Percentiles rank a stretch among this genome's conserved stretches.
Conservation (phyloP, 2,329 filamentous ascomycete species). For the Lecanosticta acicola region DNA sequence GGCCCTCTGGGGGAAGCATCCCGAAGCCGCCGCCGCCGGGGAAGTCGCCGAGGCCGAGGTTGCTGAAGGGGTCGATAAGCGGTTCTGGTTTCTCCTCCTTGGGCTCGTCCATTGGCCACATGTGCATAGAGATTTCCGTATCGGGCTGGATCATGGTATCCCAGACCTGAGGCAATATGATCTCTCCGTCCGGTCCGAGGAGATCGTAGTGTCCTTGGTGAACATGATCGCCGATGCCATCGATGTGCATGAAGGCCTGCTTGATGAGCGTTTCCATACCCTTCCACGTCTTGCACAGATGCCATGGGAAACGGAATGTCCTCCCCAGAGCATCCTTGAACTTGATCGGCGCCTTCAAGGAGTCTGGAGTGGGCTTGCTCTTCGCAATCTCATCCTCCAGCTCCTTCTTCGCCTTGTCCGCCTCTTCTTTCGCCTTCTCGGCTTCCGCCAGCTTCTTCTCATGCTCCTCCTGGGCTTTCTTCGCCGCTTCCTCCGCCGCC, state of each 20-base stretch:
- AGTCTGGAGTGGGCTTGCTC: constrained; percentile 46
- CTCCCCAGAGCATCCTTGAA: constrained; percentile 89
- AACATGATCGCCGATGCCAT: constrained; percentile 42
- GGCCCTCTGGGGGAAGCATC: neutral
- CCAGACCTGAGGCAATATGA: constrained; percentile 47
- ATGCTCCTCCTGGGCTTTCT: constrained; percentile 40
- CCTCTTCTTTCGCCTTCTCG: constrained; percentile 46
- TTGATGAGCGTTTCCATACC: constrained; percentile 47
- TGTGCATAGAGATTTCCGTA: constrained; percentile 46
- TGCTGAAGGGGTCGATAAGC: constrained; percentile 15
- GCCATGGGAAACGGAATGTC: constrained; percentile 88
- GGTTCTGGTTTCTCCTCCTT: constrained; percentile 17
- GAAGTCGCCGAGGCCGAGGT: constrained; percentile 12
- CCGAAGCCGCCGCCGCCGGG: constrained; percentile 2
- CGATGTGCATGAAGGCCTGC: constrained; percentile 46
- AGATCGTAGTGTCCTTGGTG: constrained; percentile 45
- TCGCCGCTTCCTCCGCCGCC: constrained; percentile 41
- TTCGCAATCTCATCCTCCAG: constrained; percentile 45
- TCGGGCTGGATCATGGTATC: constrained; percentile 45
- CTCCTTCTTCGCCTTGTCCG: constrained; percentile 46
- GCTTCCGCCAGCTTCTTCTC: constrained; percentile 52
- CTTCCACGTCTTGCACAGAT: constrained; percentile 65
- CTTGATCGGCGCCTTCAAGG: constrained; percentile 67
- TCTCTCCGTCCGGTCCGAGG: constrained; percentile 44
- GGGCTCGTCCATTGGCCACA: constrained; percentile 41